Base-by-base conservation (phyloP, 1,284 basidiomycete genomes). In the Sparassis latifolia region DNA sequence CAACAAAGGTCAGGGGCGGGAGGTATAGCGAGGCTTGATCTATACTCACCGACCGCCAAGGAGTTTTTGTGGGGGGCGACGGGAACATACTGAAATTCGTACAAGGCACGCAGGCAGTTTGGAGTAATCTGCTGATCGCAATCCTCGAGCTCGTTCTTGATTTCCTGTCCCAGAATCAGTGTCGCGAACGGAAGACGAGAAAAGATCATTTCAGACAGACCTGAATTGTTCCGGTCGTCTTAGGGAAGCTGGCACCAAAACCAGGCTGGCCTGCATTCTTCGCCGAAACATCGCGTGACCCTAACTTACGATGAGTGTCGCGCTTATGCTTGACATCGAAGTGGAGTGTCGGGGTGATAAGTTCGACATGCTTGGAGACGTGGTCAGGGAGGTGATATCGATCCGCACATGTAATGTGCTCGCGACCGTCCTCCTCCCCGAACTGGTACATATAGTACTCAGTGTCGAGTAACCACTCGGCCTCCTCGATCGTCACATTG, bases 371-470 rank as follows among this genome's bases (percentile, higher is more conserved):
- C 28, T 55, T 50, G 37, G 52, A 44, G 42, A 62, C 44, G 45
- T 61, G 57, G 42, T 57, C 55, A 0, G 61, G 61, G 2, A 62
- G 52, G 39, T 61, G 57, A 52, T 62, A 62, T n/a, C 53, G 58
- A 27, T 49, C 45, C 39, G 51, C 54, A 52, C 61, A 62, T 3
- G 69, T 73, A 69, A 54, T 38, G 42, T 57, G 55, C 52, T 59
- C 48, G 20, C 73, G 72, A 20, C 56, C 60, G 12, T 54, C 55
- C 20, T 20, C 20, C 20, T 20, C 20, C 5, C 58, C 59, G 57
- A 78, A 74, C 39, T 56, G 53, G 58, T 73, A 78, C 12, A 74
- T 64, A 52, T 72, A 63, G 59, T 78, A 79, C 49, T 74, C 62
- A 0, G 76, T 68, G 43, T 63, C 63, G 38, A 79, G 60, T 4